Base-by-base conservation (phyloP, 768 basidiomycete genomes). In the Hirschioporus abietinus region DNA sequence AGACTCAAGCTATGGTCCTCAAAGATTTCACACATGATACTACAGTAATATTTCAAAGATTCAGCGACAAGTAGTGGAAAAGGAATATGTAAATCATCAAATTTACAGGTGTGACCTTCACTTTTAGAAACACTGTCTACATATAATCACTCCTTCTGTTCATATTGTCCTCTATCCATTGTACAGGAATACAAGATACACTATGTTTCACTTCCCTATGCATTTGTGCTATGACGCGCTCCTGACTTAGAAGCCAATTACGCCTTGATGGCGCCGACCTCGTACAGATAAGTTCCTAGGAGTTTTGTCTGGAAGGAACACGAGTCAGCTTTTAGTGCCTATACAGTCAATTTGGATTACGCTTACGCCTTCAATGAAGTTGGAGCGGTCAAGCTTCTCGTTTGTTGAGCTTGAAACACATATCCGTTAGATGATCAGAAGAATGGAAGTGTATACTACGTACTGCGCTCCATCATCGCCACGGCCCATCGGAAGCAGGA, bases 401-500 rank as follows among this genome's bases (percentile, higher is more conserved):
- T 96, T 96, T 12, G 92, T 95, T 64, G 92, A 93, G 77, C 92
- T 93, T 1, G 66, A 65, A 35, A 52, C 15, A 15, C 17, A 6
- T 30, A 36, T 35, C 57, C 63, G 42, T 61, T 61, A 63, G 25
- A 63, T 42, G 34, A 35, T 23, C 0, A 57, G 9, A 8, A 20
- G 5, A 10, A 25, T 20, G 12, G 17, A 34, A 42, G 30, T 26
- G 24, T 5, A 18, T 24, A 59, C 18, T 0, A 86, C 91, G 69
- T 73, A 93, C 90, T 95, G 93, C 58, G 94, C 92, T 71, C 96
- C 96, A 70, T 99, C 96, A 73, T 98, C 95, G 1, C 93, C 92
- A 63, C 96, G 83, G 1, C 95, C 95, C 89, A 96, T 96, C 0
- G 95, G 96, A 30, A 98, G 81, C 23, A 98, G 79, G 66, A 96